Evolutionary conservation across 805 yeast species (phyloP), one percentile per base, ranked within the genome.

Genomic region (Kodamaea restingae): DNA sequence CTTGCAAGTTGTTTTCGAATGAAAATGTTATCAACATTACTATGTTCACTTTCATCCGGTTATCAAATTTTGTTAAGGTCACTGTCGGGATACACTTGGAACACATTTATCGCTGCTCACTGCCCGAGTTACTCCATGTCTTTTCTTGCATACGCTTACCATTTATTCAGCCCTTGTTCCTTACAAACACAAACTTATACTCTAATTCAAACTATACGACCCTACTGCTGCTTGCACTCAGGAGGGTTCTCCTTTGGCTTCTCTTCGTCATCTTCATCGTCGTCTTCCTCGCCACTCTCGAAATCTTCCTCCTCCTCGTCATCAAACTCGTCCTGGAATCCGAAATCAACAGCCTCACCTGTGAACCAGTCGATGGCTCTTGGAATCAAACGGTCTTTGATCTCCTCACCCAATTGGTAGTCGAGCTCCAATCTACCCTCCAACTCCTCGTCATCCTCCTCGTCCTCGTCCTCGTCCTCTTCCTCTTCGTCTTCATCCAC

Each of bases 341-440:
- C 72, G 57, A 76, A 85, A 41, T 85, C 95, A 43, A 91, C 75
- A 17, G 98, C 98, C 49, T 88, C 88, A 35, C 98, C 98, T 7
- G 98, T 91, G 63, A 88, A 93, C 98, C 98, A 93, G 62, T 91
- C 98, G 54, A 93, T 77, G 38, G 98, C 98, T 59, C 96, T 81
- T 46, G 98, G 97, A 46, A 93, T 82, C 58, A 93, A 76, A 63
- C 93, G 85, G 63, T 93, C 98, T 71, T 93, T 93, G 61, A 93
- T 78, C 56, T 90, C 90, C 66, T 93, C 98, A 46, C 98, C 98
- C 47, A 93, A 73, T 58, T 88, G 93, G 70, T 93, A 93, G 67
- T 93, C 98, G 52, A 86, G 71, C 53, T 88, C 96, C 55, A 93
- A 74, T 58, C 87, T 78, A 42, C 79, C 82, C 62, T 88, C 96